Evolutionary conservation across 2,329 filamentous ascomycete genomes (phyloP), one percentile per base, ranked within the genome.

Genomic region (Xylariaceae sp.): DNA sequence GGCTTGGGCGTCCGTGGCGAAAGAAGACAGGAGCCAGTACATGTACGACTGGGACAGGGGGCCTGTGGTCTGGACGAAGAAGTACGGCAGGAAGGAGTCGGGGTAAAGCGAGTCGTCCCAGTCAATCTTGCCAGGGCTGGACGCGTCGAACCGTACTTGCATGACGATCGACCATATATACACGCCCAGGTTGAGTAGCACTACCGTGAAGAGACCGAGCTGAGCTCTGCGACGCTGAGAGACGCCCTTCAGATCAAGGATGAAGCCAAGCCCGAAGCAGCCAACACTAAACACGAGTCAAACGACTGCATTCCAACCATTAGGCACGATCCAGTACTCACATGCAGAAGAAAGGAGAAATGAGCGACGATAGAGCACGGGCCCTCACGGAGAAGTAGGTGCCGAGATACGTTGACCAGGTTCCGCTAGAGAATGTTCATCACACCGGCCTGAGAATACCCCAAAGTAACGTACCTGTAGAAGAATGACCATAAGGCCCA

Each of bases 111-210:
- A 43, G 4, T 71, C 66, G 15, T 68, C 61, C 69, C 69, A 73
- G 41, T 72, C 69, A 18, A 73, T 71, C 11, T 65, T 57, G 2
- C 67, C 68, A 0, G 69, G 70, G 33, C 61, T 49, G 3, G 59
- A 38, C 24, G 31, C 44, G 26, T 67, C 62, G 47, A 73, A 73
- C 16, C 52, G 54, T 8, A 54, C 55, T 46, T 73, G 67, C 64
- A 73, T 72, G 16, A 70, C 56, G 38, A 72, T 71, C 1, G 69
- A 71, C 70, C 69, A 73, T 44, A 72, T 67, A 38, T 73, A 73
- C 1, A 71, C 69, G n/a, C 65, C 69, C 4, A 67, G 46, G 34
- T 72, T 73, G 6, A 70, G 62, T n/a, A 67, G 53, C 2, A 69
- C 63, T 4, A 73, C 68, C 3, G 60, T 65, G 44, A 65, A 66